Percentiles rank a stretch among this genome's conserved stretches.
Evolutionary conservation across 306 rosid species (phyloP).

Genomic region (Quercus mongolica): DNA sequence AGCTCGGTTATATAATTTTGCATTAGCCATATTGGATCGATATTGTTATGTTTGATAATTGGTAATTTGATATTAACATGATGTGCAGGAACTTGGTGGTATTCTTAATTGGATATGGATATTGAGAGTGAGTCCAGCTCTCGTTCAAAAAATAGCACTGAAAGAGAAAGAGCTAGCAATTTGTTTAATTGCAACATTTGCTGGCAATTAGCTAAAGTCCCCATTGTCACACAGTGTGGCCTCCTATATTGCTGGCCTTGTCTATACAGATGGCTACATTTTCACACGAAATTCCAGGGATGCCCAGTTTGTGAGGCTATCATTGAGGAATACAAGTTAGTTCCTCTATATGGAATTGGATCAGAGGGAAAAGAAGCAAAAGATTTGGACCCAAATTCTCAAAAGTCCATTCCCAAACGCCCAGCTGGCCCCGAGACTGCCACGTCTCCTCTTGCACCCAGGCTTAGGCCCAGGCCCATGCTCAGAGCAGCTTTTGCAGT

Average conservation of each 20-base stretch:
- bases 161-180: not conserved
- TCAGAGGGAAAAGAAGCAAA: not conserved
- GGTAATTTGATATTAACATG: no score
- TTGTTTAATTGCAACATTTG: constrained; percentile 22
- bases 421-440: not conserved
- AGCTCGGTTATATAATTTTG: no score
- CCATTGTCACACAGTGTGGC: constrained; percentile 20
- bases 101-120: no score
- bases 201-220: constrained; percentile 15
- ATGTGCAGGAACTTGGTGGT: no score
- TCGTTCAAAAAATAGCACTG: no score
- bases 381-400: not conserved
- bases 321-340: constrained; percentile 4
- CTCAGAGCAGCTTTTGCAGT: no score
- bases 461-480: no score
- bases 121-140: no score
- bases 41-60: no score
- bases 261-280: constrained; percentile 11
- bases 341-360: constrained; percentile 1
- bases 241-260: constrained; percentile 28
- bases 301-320: constrained; percentile 2
- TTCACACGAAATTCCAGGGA: not conserved
- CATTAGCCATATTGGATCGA: no score
- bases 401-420: not conserved
- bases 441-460: no score